Evolutionary conservation across 768 basidiomycete genomes (phyloP).

Genomic region (Leccinum rimulosum): DNA sequence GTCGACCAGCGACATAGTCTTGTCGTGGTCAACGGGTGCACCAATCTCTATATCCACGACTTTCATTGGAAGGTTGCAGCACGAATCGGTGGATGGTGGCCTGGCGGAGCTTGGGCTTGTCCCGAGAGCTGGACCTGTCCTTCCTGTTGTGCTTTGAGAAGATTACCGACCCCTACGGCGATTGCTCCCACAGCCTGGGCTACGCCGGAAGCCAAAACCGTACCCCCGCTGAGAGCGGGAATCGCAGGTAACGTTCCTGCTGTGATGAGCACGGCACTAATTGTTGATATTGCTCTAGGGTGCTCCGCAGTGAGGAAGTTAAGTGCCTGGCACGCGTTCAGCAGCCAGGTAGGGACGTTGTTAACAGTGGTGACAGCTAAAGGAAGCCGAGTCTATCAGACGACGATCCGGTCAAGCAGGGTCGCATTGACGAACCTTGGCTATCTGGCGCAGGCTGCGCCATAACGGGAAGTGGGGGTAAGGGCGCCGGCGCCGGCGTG

Average conservation of each 20-base stretch:
- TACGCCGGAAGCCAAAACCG: constrained; percentile 67
- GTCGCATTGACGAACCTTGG: constrained; percentile 17
- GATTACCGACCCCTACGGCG: constrained; percentile 67
- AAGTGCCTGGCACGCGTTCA: constrained; percentile 74
- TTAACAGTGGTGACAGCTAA: constrained; percentile 43
- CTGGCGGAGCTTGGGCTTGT: constrained; percentile 13
- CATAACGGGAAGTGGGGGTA: constrained; percentile 19
- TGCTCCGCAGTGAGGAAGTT: constrained; percentile 74
- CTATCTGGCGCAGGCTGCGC: constrained; percentile 10
- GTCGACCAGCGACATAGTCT: constrained; percentile 24
- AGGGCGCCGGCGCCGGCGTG: constrained; percentile 5
- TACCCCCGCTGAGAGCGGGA: constrained; percentile 69
- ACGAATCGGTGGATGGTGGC: constrained; percentile 27
- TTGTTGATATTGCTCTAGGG: constrained; percentile 68
- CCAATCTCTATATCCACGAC: neutral
- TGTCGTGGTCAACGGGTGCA: constrained; percentile 7
- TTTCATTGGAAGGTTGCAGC: constrained; percentile 31
- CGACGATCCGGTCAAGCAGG: neutral
- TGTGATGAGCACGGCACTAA: constrained; percentile 77
- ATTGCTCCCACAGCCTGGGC: constrained; percentile 79
- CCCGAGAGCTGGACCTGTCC: constrained; percentile 31
- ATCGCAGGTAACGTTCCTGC: constrained; percentile 73
- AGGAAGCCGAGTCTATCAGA: constrained; percentile 1
- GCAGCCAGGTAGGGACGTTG: constrained; percentile 71
- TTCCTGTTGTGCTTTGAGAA: constrained; percentile 50